Conservation (phyloP, 352 stramenopile genomes). For the Peronospora destructor region DNA sequence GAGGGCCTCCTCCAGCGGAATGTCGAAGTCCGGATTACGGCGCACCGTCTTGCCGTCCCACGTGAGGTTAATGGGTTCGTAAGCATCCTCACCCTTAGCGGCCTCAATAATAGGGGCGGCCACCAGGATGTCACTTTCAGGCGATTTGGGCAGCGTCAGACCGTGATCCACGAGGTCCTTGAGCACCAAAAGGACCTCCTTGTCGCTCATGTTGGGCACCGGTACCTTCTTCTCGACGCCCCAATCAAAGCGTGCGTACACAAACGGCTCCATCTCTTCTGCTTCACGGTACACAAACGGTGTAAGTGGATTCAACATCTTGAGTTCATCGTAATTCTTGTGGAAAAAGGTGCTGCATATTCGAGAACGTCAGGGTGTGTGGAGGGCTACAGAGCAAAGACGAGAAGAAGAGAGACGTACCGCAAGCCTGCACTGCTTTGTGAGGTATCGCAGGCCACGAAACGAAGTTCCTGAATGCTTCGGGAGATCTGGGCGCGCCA, state of each 20-base stretch:
- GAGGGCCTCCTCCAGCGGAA: conserved; percentile 61
- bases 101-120: conserved; percentile 70
- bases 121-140: conserved; percentile 78
- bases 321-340: conserved; percentile 84
- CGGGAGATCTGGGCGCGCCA: conserved; percentile 86
- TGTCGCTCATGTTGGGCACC: conserved; percentile 76
- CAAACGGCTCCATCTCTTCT: conserved; percentile 84
- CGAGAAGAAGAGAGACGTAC: conserved; percentile 34
- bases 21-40: conserved; percentile 80
- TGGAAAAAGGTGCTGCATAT: conserved; percentile 68
- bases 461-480: conserved; percentile 77
- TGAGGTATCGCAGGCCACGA: conserved; percentile 78
- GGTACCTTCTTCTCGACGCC: conserved; percentile 79
- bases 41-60: conserved; percentile 77
- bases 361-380: not conserved
- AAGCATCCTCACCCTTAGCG: conserved; percentile 55
- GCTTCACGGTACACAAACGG: conserved; percentile 82
- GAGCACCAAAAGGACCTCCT: conserved; percentile 69
- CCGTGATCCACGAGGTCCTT: conserved; percentile 75
- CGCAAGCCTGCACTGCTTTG: conserved; percentile 76
- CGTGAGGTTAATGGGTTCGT: conserved; percentile 76
- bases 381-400: not conserved
- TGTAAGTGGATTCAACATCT: conserved; percentile 83
- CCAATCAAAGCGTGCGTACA: conserved; percentile 84
- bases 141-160: conserved; percentile 67